Evolutionary conservation across 148 eudicot genomes (phyloP).

Genomic region (Cornus controversa): DNA sequence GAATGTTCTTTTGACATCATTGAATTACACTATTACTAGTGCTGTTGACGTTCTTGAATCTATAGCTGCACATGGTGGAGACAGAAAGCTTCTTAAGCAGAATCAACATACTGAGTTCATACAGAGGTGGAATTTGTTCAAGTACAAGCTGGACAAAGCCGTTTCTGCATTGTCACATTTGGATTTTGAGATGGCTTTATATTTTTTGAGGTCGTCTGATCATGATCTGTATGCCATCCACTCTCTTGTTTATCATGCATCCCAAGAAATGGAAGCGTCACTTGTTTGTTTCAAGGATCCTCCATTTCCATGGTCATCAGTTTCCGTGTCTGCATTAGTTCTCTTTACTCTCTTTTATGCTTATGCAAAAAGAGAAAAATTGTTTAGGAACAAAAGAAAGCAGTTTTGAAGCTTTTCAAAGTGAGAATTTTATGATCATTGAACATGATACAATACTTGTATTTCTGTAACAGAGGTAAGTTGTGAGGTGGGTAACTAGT

Average conservation of each 20-base stretch:
- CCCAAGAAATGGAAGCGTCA: slow-evolving; percentile 85
- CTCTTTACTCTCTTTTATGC: slow-evolving; percentile 56
- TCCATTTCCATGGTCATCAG: slow-evolving; percentile 86
- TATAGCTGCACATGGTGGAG: slow-evolving; percentile 76
- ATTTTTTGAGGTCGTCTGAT: slow-evolving; percentile 77
- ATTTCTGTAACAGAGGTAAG: slow-evolving; percentile 35
- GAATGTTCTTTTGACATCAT: slow-evolving; percentile 64
- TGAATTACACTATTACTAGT: slow-evolving; percentile 79
- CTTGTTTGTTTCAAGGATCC: slow-evolving; percentile 92
- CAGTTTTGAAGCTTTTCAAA: slow-evolving; percentile 59
- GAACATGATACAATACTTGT: slow-evolving; percentile 27
- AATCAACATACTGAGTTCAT: slow-evolving; percentile 56
- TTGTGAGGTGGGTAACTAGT: slow-evolving; percentile 17
- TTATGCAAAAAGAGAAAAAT: slow-evolving; percentile 62
- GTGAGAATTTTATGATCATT: slow-evolving; percentile 17
- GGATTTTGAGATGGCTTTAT: slow-evolving; percentile 79
- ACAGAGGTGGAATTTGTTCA: slow-evolving; percentile 84
- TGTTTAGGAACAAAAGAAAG: slow-evolving; percentile 82
- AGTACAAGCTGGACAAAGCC: slow-evolving; percentile 83
- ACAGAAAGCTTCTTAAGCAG: slow-evolving; percentile 64
- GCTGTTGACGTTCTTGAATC: slow-evolving; percentile 84
- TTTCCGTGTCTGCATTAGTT: slow-evolving; percentile 42
- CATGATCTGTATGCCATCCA: slow-evolving; percentile 92
- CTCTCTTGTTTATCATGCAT: slow-evolving; percentile 71
- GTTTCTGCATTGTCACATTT: slow-evolving; percentile 80